Base-by-base conservation (phyloP, 1,284 basidiomycete species). In the Sporisorium reilianum region DNA sequence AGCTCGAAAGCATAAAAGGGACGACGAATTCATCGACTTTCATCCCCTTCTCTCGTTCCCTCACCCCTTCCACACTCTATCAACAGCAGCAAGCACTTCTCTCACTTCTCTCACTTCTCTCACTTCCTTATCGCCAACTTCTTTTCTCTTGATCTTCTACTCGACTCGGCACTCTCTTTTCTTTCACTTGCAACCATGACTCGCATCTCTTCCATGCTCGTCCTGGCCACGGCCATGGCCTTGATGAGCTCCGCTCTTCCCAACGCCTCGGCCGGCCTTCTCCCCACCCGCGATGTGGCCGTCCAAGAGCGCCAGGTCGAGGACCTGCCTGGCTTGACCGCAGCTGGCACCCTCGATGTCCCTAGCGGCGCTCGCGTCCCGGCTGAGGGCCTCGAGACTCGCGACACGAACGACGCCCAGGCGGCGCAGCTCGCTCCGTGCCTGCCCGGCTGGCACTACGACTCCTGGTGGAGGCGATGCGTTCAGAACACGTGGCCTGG, bases 171-270 rank as follows among this genome's bases (percentile, higher is more conserved):
- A 50, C 8, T n/a, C 26, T 23, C 26, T 34, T 44, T 7, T 56
- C n/a, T 32, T 22, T 18, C 12, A 50, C 2, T 50, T 22, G 63
- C 63, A 36, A 55, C n/a, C 38, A 68, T 68, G 65, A 36, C 65
- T 68, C 60, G 65, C 2, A 58, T 68, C 65, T 63, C 60, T 55
- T 63, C 59, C 16, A 12, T 44, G 36, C 40, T 68, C 5, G 18
- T 50, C 20, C 10, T 68, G 14, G 55, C 59, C 18, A 28, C 52
- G 25, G 34, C 48, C 40, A 26, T 68, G 38, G 55, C 59, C 49
- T 46, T 58, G 16, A 38, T 62, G 36, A 42, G 49, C 59, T 5
- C 45, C 5, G 30, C 45, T 22, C 25, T 44, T 12, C 38, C 50
- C 42, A 32, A 23, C n/a, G 34, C 40, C 20, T 46, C 55, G 5